Evolutionary conservation across 176 grass and related monocot species (phyloP).

Genomic region (Paspalum vaginatum): DNA sequence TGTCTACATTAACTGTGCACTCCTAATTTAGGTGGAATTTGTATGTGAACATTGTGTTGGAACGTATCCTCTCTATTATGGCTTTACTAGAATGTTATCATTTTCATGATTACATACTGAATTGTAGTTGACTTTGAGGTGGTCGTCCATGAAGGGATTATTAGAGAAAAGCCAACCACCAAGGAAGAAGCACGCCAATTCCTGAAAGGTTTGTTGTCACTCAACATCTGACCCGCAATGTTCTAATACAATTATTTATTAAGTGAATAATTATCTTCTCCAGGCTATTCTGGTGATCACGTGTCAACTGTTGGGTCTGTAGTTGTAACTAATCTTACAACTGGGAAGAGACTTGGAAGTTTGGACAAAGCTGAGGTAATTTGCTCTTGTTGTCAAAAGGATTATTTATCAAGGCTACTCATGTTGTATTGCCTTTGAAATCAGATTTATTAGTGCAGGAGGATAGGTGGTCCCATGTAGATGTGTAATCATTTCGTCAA

Average conservation of each 20-base stretch:
- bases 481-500: not conserved
- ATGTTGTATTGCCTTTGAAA: not conserved
- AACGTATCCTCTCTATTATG: conserved; percentile 3
- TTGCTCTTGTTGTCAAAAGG: not conserved
- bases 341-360: conserved; percentile 62
- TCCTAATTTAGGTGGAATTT: conserved; percentile 9
- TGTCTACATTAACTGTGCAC: conserved; percentile 28
- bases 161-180: conserved; percentile 89
- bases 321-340: conserved; percentile 87
- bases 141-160: conserved; percentile 94
- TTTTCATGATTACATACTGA: conserved; percentile 58
- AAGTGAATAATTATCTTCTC: conserved; percentile 1
- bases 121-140: conserved; percentile 80
- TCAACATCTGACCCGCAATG: not conserved
- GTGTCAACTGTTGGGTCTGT: conserved; percentile 93
- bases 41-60: not conserved
- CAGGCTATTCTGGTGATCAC: conserved; percentile 92
- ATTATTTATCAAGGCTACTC: not conserved
- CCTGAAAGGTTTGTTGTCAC: conserved; percentile 67
- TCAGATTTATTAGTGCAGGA: not conserved
- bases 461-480: not conserved
- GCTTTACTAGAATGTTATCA: conserved; percentile 32
- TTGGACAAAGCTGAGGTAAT: conserved; percentile 94
- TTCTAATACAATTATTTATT: conserved; percentile 24
- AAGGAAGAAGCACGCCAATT: conserved; percentile 96